Base-by-base conservation (phyloP, 2,329 filamentous ascomycete species). In the Ophiostoma montium region DNA sequence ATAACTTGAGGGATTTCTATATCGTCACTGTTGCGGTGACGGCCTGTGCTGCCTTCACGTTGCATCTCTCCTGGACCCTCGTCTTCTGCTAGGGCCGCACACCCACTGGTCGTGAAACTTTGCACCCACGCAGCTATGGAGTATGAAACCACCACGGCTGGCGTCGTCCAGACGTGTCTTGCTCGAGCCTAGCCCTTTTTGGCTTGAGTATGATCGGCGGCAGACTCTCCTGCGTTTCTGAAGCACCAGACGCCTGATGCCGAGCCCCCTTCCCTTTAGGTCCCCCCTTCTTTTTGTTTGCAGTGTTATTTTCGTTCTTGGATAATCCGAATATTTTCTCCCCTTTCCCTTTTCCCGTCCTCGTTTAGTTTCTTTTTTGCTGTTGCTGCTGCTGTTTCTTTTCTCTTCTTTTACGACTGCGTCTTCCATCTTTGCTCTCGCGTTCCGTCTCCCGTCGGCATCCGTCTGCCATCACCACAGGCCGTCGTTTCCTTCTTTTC, bases 121-220 rank as follows among this genome's bases (percentile, higher is more conserved):
- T 27, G 23, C 23, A 27, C 23, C 23, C 23, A 27, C 23, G 23
- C 23, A 27, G 8, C 23, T 27, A 27, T 27, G 23, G 8, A 27
- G 8, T n/a, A n/a, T n/a, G n/a, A n/a, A n/a, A n/a, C n/a, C n/a
- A n/a, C n/a, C n/a, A n/a, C n/a, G n/a, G n/a, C 23, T 27, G 23
- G 23, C 23, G 23, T 27, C 23, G 23, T 27, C 23, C 23, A 27
- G 23, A 27, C 23, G 23, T 27, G 23, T 27, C 23, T 10, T 42
- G 21, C 38, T 41, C 35, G 21, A 39, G 23, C 23, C 23, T 27
- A 27, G 23, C n/a, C n/a, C n/a, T 27, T n/a, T 42, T 41, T 39
- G 35, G 48, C 53, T 57, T 59, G 64, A 61, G 67, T 69, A 69
- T 69, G 65, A 68, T 69, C 67, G 64, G 58, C 67, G 49, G 50